Evolutionary conservation across 78 protist species (phyloP).

Genomic region (Blattamonas nauphoetae): DNA sequence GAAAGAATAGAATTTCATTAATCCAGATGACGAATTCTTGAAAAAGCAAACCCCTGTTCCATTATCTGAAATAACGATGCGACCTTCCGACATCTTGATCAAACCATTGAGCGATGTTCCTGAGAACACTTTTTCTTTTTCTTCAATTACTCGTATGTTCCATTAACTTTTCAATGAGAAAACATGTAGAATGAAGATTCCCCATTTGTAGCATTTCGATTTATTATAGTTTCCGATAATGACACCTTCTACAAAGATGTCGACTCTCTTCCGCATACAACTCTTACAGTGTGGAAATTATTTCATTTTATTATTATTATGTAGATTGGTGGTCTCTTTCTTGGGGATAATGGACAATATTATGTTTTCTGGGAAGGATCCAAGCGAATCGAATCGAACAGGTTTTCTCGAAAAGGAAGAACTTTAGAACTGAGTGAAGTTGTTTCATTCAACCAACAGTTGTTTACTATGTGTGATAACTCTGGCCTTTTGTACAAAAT

Average conservation of each 20-base stretch:
- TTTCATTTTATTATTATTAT: neutral
- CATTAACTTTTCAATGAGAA: neutral
- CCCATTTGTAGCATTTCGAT: neutral
- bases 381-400: neutral
- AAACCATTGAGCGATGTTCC: too few species aligned
- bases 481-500: neutral
- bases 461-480: neutral
- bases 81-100: too few species aligned
- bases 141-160: neutral
- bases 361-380: neutral
- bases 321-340: neutral
- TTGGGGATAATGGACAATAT: neutral
- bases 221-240: neutral
- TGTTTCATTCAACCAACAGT: neutral
- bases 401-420: neutral
- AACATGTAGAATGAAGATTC: neutral
- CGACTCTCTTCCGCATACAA: neutral
- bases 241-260: neutral
- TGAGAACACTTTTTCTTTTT: neutral
- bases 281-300: neutral
- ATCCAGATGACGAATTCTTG: neutral
- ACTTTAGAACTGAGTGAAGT: neutral
- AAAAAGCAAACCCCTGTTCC: neutral
- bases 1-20: neutral
- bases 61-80: neutral